Conservation (phyloP, 192 early-diverging fungal genomes). For the Coemansia sp. region DNA sequence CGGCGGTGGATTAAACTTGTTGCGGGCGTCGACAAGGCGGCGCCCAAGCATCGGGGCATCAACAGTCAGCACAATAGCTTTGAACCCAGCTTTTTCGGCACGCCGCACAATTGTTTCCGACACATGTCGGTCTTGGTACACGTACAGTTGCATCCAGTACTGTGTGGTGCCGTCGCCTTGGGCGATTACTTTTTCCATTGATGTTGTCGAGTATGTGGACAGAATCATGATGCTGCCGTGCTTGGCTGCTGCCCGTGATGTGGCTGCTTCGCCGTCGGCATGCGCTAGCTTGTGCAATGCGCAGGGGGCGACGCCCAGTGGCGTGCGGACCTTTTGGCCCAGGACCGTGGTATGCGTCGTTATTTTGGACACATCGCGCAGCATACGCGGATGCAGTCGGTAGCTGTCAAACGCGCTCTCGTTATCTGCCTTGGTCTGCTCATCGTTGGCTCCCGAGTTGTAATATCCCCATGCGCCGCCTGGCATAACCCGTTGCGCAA, state of each 20-base stretch:
- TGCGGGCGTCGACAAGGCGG: slow-evolving; percentile 60
- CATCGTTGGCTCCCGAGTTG: slow-evolving; percentile 58
- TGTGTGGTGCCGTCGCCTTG: slow-evolving; percentile 45
- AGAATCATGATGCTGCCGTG: slow-evolving; percentile 58
- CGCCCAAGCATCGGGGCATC: slow-evolving; percentile 60
- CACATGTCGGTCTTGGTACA: slow-evolving; percentile 67
- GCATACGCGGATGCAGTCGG: slow-evolving; percentile 64
- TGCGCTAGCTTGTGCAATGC: slow-evolving; percentile 77
- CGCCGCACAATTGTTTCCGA: slow-evolving; percentile 66
- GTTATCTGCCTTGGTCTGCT: slow-evolving; percentile 56
- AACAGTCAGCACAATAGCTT: slow-evolving; percentile 64
- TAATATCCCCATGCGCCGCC: slow-evolving; percentile 57
- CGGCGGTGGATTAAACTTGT: slow-evolving; percentile 61
- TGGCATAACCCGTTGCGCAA: slow-evolving; percentile 41
- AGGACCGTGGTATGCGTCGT: slow-evolving; percentile 64
- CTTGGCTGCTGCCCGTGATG: slow-evolving; percentile 56
- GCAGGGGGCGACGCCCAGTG: slow-evolving; percentile 76
- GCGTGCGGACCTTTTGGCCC: slow-evolving; percentile 59
- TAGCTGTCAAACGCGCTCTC: slow-evolving; percentile 44
- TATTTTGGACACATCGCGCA: slow-evolving; percentile 71
- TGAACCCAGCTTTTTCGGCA: slow-evolving; percentile 76
- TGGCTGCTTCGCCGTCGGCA: slow-evolving; percentile 65
- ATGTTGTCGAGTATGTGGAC: slow-evolving; percentile 64
- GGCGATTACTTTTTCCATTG: slow-evolving; percentile 66
- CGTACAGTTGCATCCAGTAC: slow-evolving; percentile 83